Evolutionary conservation across 2,329 filamentous ascomycete genomes (phyloP), one percentile per base, ranked within the genome.

Genomic region (Beauveria asiatica): DNA sequence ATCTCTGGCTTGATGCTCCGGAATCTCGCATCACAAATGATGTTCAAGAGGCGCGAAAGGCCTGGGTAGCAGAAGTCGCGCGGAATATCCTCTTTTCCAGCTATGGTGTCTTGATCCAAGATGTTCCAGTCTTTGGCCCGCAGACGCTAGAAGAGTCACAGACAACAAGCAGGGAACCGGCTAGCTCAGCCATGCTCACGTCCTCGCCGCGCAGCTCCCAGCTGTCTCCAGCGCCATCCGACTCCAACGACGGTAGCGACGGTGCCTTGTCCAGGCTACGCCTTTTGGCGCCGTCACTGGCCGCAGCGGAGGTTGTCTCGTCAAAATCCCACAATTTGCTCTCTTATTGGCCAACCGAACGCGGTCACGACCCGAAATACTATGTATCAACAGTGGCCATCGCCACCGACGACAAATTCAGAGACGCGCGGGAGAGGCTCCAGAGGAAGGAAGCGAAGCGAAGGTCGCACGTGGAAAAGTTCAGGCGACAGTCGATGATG

Each of bases 321-420:
- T 65, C 67, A 19, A 70, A 69, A 39, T 64, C 67, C 27, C 67
- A 70, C 2, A 66, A 63, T 4, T 61, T 76, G 1, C 65, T 78
- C 1, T 68, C 71, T 5, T 70, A 70, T 62, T 78, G 76, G 76
- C 75, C 75, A 1, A 65, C 67, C 2, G 68, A 75, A 51, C 71
- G 71, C 8, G 75, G 74, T 19, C 65, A 71, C 3, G 66, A 69
- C 19, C 70, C 69, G 2, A 66, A 68, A 6, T 66, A 68, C 45
- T 78, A 78, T 58, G 61, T 74, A 3, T 76, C 75, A 17, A 75
- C 72, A 44, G 69, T 77, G 21, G 69, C 70, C 7, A 60, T 69
- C 13, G 73, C 72, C 6, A 70, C 68, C 8, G 73, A 73, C 3
- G 72, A 68, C 42, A 70, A 72, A 61, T 70, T 75, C 52, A 68